phyloP scores from a whole-genome alignment of 345 rosid species.

The Reutealis trisperma region DNA sequence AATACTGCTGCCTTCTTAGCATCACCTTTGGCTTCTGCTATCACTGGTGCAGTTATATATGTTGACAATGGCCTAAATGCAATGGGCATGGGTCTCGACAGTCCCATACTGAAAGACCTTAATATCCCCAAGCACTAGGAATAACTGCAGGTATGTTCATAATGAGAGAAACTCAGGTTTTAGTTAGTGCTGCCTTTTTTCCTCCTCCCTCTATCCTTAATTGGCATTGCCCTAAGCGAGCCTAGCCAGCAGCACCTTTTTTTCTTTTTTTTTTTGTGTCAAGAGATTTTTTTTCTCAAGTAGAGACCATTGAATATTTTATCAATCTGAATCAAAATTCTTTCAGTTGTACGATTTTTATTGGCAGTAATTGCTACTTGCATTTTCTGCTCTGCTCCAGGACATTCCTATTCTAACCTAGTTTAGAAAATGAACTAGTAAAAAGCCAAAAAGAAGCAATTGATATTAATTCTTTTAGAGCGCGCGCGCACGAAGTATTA shows the following conservation, averaged over 20 bases:
- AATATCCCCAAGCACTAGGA: conserved; percentile 58
- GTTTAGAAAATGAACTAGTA: too few relatives aligned
- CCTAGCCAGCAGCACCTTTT: not conserved
- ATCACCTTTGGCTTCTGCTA: conserved; percentile 91
- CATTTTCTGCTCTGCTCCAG: too few relatives aligned
- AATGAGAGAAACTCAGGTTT: not conserved
- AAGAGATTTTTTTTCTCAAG: conserved; percentile 1
- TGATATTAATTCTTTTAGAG: too few relatives aligned
- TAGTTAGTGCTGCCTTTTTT: not conserved
- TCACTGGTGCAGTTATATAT: conserved; percentile 80
- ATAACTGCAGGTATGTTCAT: conserved; percentile 1
- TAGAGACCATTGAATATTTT: not conserved
- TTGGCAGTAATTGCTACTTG: too few relatives aligned
- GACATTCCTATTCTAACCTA: too few relatives aligned
- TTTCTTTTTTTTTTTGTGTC: not conserved
- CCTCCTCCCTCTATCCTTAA: not conserved
- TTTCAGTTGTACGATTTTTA: too few relatives aligned
- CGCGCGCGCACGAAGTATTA: too few relatives aligned
- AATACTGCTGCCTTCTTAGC: conserved; percentile 91
- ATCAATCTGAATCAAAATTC: too few relatives aligned
- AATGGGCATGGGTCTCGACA: conserved; percentile 91
- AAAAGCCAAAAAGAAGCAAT: too few relatives aligned
- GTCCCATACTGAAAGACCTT: conserved; percentile 81
- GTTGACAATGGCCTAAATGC: conserved; percentile 96
- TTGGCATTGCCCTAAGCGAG: not conserved